Evolutionary conservation across 345 rosid genomes (phyloP).

Genomic region (Eucalyptus victrix): DNA sequence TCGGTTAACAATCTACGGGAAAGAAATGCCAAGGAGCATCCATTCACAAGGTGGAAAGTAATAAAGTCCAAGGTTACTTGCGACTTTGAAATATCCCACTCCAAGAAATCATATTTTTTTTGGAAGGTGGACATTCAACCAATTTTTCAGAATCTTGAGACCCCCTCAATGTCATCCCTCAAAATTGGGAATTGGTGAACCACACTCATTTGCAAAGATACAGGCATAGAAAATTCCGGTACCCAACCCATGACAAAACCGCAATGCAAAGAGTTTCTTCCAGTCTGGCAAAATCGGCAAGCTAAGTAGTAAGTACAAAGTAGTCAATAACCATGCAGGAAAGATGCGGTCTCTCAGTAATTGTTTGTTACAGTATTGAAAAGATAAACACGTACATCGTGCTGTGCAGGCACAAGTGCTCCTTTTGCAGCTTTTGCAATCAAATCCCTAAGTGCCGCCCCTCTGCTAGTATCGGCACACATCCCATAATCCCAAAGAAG

Average conservation of each 20-base stretch:
- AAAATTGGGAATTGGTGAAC: not conserved
- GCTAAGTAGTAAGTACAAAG: not conserved
- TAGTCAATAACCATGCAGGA: not conserved
- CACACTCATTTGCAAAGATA: not conserved
- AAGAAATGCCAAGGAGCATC: not conserved
- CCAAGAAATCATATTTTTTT: not conserved
- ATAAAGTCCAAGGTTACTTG: not conserved
- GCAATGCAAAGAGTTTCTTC: not conserved
- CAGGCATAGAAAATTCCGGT: not conserved
- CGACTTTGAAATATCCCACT: not conserved
- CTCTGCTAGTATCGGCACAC: conserved; percentile 99
- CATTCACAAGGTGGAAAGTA: not conserved
- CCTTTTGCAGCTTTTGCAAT: conserved; percentile 82
- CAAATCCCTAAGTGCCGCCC: conserved; percentile 77
- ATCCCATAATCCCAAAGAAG: conserved; percentile 94
- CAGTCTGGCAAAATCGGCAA: not conserved
- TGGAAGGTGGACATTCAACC: not conserved
- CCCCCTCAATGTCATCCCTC: not conserved
- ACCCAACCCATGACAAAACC: not conserved
- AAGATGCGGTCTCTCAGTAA: not conserved
- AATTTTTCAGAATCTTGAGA: not conserved
- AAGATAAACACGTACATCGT: conserved; percentile 39
- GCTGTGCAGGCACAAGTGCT: conserved; percentile 67
- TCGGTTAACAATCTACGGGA: not conserved
- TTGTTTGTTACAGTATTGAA: not conserved